Percentiles rank a stretch among this genome's conserved stretches.
phyloP scores from a whole-genome alignment of 495 filamentous ascomycete genomes.

The Hypoxylon crocopeplum region DNA sequence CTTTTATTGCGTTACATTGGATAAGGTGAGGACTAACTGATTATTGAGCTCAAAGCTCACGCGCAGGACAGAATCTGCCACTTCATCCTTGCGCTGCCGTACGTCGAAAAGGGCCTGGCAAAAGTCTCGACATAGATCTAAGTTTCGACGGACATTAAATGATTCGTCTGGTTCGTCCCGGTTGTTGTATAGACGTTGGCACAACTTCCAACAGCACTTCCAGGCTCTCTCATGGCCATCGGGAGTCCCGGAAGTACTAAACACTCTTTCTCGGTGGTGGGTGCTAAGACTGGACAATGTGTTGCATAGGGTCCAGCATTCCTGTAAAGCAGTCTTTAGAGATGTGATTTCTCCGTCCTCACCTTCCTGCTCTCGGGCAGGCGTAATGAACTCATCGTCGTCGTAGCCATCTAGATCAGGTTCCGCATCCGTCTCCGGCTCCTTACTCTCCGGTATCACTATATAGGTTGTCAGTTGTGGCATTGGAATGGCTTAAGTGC shows the following conservation, averaged over 20 bases:
- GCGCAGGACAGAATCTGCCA: conserved; percentile 80
- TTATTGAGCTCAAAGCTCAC: conserved; percentile 97
- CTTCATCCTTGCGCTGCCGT: conserved; percentile 73
- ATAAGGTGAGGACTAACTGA: conserved; percentile 55
- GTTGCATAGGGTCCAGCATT: conserved; percentile 96
- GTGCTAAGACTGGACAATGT: conserved; percentile 85
- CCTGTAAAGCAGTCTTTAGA: conserved; percentile 77
- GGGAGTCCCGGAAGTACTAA: conserved; percentile 70
- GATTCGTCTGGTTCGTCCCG: conserved; percentile 71
- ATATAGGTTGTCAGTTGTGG: conserved; percentile 14
- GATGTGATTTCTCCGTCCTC: conserved; percentile 71
- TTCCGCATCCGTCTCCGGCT: conserved; percentile 47
- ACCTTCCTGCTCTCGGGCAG: conserved; percentile 50
- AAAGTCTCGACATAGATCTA: conserved; percentile 90
- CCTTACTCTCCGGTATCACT: conserved; percentile 59
- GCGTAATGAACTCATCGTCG: conserved; percentile 50
- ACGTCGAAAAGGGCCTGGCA: conserved; percentile 90
- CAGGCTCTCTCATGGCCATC: conserved; percentile 84
- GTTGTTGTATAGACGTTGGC: conserved; percentile 84
- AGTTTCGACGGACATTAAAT: conserved; percentile 74
- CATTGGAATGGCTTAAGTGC: neutral
- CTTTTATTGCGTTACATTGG: neutral
- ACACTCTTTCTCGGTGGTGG: conserved; percentile 79
- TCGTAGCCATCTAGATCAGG: conserved; percentile 44
- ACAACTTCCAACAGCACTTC: conserved; percentile 91